Evolutionary conservation across 2,329 filamentous ascomycete species (phyloP).

Genomic region (Aphanocladium album): DNA sequence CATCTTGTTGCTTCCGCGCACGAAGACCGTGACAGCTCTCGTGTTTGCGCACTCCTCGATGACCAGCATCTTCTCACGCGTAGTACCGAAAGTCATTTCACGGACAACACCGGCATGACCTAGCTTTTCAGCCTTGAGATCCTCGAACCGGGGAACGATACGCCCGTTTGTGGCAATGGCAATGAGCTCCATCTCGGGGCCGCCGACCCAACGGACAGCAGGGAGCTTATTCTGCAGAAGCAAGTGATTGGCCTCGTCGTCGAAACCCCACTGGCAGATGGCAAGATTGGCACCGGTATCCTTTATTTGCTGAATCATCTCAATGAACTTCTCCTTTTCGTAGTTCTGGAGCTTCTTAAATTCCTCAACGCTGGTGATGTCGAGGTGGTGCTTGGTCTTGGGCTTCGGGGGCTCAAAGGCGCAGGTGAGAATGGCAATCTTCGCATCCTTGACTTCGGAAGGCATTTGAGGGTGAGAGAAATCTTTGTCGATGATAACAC

Average conservation of each 20-base stretch:
- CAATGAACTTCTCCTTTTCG: slow-evolving; percentile 91
- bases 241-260: slow-evolving; percentile 97
- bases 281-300: slow-evolving; percentile 93
- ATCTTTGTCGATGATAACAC: slow-evolving; percentile 98
- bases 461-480: slow-evolving; percentile 99
- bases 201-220: slow-evolving; percentile 95
- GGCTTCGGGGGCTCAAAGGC: slow-evolving; percentile 98
- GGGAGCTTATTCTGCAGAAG: slow-evolving; percentile 94
- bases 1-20: slow-evolving; percentile 99
- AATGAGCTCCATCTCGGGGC: slow-evolving; percentile 96
- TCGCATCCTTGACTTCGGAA: slow-evolving; percentile 87
- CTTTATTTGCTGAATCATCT: slow-evolving; percentile 99
- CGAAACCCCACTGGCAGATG: slow-evolving; percentile 99
- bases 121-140: slow-evolving; percentile 84
- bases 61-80: slow-evolving; percentile 97
- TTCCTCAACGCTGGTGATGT: slow-evolving; percentile 94
- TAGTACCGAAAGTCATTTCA: slow-evolving; percentile 96
- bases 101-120: slow-evolving; percentile 84
- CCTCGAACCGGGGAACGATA: slow-evolving; percentile 96
- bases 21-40: slow-evolving; percentile 90
- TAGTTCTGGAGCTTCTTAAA: slow-evolving; percentile 97
- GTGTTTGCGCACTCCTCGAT: slow-evolving; percentile 99
- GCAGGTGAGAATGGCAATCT: slow-evolving; percentile 95
- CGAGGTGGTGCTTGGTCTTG: slow-evolving; percentile 99
- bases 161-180: slow-evolving; percentile 97